phyloP scores from a whole-genome alignment of 805 yeast species.

The Babjeviella inositovora region DNA sequence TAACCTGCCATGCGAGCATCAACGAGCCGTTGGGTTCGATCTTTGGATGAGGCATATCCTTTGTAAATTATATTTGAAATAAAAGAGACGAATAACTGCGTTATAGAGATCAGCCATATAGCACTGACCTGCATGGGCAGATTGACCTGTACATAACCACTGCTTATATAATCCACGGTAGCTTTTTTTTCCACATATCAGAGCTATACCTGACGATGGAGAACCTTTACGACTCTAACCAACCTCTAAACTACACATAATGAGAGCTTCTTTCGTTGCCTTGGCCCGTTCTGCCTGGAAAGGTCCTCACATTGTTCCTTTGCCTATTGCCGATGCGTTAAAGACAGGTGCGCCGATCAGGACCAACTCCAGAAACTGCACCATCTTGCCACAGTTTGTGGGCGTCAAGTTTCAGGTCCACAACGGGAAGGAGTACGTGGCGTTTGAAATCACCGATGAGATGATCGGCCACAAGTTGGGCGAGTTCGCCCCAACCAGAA shows the following conservation, averaged over 20 bases:
- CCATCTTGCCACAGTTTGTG: slow-evolving; percentile 89
- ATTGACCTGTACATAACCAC: too few species aligned
- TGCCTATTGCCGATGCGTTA: slow-evolving; percentile 80
- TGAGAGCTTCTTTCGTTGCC: slow-evolving; percentile 20
- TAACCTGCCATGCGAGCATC: slow-evolving; percentile 62
- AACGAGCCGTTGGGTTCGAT: slow-evolving; percentile 33
- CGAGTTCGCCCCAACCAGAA: slow-evolving; percentile 89
- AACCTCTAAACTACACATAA: slow-evolving; percentile 5
- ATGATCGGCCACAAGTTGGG: slow-evolving; percentile 96
- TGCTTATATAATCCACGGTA: too few species aligned
- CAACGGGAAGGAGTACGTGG: slow-evolving; percentile 89
- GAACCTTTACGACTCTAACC: background rate
- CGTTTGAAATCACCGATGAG: slow-evolving; percentile 74
- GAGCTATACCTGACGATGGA: too few species aligned
- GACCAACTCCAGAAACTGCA: slow-evolving; percentile 92
- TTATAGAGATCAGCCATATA: too few species aligned
- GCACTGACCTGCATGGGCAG: too few species aligned
- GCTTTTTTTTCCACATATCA: too few species aligned
- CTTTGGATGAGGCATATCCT: too few species aligned
- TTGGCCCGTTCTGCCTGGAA: slow-evolving; percentile 46
- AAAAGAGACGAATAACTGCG: slow-evolving; percentile 1
- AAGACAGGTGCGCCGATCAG: slow-evolving; percentile 74
- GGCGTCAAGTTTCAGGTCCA: slow-evolving; percentile 91
- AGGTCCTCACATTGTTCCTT: slow-evolving; percentile 87
- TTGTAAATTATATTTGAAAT: too few species aligned